phyloP scores from a whole-genome alignment of 1,284 basidiomycete species.

The Malassezia vespertilionis region DNA sequence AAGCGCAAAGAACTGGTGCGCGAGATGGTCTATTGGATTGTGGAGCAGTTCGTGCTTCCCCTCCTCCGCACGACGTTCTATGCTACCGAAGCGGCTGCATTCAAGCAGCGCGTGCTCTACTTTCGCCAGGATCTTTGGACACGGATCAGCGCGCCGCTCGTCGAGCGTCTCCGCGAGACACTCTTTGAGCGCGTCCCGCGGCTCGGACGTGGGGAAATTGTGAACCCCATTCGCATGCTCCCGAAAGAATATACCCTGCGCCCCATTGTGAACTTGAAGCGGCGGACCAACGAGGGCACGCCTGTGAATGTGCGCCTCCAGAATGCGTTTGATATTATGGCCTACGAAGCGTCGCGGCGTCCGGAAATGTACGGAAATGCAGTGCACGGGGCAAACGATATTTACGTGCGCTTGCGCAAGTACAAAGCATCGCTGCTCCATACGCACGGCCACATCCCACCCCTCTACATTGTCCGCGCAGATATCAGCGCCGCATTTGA shows the following conservation, averaged over 20 bases:
- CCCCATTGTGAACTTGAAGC: constrained; percentile 81
- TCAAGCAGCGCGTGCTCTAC: constrained; percentile 75
- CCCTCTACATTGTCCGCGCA: constrained; percentile 80
- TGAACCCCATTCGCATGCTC: constrained; percentile 73
- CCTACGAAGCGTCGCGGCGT: constrained; percentile 24
- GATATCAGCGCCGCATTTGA: constrained; percentile 95
- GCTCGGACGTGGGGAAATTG: constrained; percentile 51
- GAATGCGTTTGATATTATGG: constrained; percentile 51
- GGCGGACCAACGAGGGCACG: constrained; percentile 51
- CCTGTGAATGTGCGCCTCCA: constrained; percentile 80
- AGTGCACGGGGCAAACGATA: constrained; percentile 49
- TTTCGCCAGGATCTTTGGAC: constrained; percentile 90
- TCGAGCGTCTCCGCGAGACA: constrained; percentile 59
- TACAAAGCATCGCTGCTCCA: constrained; percentile 16
- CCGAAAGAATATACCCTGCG: constrained; percentile 90
- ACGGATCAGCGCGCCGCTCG: constrained; percentile 64
- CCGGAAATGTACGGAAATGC: constrained; percentile 24
- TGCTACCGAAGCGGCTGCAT: constrained; percentile 78
- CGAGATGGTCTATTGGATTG: constrained; percentile 84
- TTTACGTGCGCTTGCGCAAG: constrained; percentile 18
- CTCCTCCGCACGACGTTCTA: constrained; percentile 86
- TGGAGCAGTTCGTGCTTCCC: constrained; percentile 70
- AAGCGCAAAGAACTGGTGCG: constrained; percentile 67
- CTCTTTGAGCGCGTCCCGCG: constrained; percentile 22
- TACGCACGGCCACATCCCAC: constrained; percentile 1